These are phyloP conservation scores for Fusarium paranaense DNA, from an alignment of 2,329 filamentous ascomycete species.

Conservation along the genomic window DNA sequence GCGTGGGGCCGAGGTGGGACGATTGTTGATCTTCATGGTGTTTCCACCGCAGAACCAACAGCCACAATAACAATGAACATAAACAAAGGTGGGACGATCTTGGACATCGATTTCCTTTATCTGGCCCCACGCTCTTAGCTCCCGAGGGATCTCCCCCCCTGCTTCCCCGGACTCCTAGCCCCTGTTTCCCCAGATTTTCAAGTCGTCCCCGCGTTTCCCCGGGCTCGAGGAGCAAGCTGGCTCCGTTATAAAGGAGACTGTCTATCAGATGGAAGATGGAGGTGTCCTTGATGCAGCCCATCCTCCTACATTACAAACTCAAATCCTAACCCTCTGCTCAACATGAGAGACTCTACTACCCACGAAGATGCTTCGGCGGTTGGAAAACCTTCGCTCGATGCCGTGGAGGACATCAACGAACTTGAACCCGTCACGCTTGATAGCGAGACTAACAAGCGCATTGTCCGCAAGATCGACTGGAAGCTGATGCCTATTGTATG, in stretches of 20 bases:
- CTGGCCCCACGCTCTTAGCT: background rate
- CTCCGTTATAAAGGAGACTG: background rate
- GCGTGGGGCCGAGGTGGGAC: background rate
- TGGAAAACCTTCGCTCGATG: background rate
- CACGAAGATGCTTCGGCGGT: background rate
- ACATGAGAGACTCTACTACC: background rate
- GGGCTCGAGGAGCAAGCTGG: background rate
- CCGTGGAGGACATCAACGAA: background rate
- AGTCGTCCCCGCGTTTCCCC: background rate
- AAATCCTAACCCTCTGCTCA: background rate
- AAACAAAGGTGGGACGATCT: background rate
- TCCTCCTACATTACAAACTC: background rate
- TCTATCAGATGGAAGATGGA: background rate
- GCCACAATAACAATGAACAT: background rate
- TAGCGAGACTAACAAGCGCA: background rate
- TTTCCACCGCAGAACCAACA: background rate
- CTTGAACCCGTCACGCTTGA: background rate
- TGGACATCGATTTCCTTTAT: background rate
- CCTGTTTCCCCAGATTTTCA: background rate
- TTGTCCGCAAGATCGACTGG: background rate
- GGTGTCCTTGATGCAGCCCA: background rate
- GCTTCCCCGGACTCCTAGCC: background rate
- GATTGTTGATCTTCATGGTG: background rate
- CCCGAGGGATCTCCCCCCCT: background rate
- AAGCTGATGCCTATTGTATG: background rate